Percentiles rank a stretch among this genome's conserved stretches.
These are phyloP conservation scores for Hypoxylon subgilvum DNA, from an alignment of 495 filamentous ascomycete species.

Conservation along the genomic window DNA sequence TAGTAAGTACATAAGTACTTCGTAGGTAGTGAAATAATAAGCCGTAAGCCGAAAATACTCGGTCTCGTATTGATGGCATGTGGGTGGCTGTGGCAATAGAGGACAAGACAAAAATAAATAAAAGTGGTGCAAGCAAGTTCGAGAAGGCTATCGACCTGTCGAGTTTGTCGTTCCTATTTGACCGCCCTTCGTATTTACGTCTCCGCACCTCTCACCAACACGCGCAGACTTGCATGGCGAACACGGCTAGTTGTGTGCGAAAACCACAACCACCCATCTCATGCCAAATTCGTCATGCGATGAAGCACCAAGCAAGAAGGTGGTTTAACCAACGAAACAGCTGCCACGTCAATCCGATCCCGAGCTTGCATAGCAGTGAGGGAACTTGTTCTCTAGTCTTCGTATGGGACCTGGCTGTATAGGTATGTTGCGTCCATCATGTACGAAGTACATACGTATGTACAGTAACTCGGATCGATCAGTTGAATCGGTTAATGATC, in stretches of 20 bases:
- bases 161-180: slow-evolving; percentile 24
- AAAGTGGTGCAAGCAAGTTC: slow-evolving; percentile 31
- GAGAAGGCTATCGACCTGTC: slow-evolving; percentile 33
- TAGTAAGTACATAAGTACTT: too few relatives aligned
- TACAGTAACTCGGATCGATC: slow-evolving; percentile 6
- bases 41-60: slow-evolving; percentile 6
- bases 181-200: slow-evolving; percentile 37
- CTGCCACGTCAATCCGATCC: slow-evolving; percentile 29
- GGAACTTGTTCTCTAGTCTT: too few relatives aligned
- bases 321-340: slow-evolving; percentile 10
- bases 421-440: background rate
- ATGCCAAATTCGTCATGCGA: slow-evolving; percentile 39
- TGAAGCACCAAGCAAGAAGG: slow-evolving; percentile 23
- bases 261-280: slow-evolving; percentile 37
- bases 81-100: slow-evolving; percentile 31
- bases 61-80: slow-evolving; percentile 29
- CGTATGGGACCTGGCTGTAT: too few relatives aligned
- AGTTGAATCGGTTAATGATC: slow-evolving; percentile 17
- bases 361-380: slow-evolving; percentile 17
- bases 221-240: slow-evolving; percentile 23
- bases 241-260: slow-evolving; percentile 28
- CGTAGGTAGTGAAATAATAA: background rate
- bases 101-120: slow-evolving; percentile 28
- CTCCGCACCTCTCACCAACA: slow-evolving; percentile 17
- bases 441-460: background rate